phyloP scores from a whole-genome alignment of 2,329 filamentous ascomycete species.

The Biscogniauxia mediterranea region DNA sequence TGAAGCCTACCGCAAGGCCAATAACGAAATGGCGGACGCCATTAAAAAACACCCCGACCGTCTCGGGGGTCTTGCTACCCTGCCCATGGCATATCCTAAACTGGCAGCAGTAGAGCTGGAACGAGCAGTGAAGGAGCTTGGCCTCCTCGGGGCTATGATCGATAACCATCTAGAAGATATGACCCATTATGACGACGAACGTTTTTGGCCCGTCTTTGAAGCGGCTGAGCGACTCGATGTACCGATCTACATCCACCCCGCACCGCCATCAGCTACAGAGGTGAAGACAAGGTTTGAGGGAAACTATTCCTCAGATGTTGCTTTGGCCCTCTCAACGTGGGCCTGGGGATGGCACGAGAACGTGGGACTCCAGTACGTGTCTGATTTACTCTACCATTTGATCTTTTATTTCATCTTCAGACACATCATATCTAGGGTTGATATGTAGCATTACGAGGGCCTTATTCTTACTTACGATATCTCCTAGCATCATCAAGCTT shows the following conservation, averaged over 20 bases:
- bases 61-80: slow-evolving; percentile 30
- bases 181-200: slow-evolving; percentile 31
- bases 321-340: slow-evolving; percentile 19
- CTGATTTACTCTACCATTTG: too few species aligned
- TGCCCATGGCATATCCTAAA: slow-evolving; percentile 32
- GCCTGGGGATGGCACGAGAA: slow-evolving; percentile 39
- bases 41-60: slow-evolving; percentile 25
- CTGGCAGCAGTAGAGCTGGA: slow-evolving; percentile 31
- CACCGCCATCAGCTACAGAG: slow-evolving; percentile 31
- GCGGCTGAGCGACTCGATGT: slow-evolving; percentile 45
- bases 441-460: too few species aligned
- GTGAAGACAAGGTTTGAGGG: slow-evolving; percentile 33
- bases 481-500: slow-evolving; percentile 1
- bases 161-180: slow-evolving; percentile 26
- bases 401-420: too few species aligned
- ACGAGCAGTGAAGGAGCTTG: slow-evolving; percentile 29
- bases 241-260: slow-evolving; percentile 52
- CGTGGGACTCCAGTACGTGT: slow-evolving; percentile 28
- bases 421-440: too few species aligned
- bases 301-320: slow-evolving; percentile 33
- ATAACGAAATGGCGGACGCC: slow-evolving; percentile 27
- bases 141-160: slow-evolving; percentile 35
- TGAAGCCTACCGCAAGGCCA: slow-evolving; percentile 19
- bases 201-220: slow-evolving; percentile 31
- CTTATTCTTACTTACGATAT: too few species aligned